A percentile compares a stretch with the other conserved stretches of the same genome.
Evolutionary conservation across 2,329 filamentous ascomycete genomes (phyloP).

Genomic region (Sporothrix sp.): DNA sequence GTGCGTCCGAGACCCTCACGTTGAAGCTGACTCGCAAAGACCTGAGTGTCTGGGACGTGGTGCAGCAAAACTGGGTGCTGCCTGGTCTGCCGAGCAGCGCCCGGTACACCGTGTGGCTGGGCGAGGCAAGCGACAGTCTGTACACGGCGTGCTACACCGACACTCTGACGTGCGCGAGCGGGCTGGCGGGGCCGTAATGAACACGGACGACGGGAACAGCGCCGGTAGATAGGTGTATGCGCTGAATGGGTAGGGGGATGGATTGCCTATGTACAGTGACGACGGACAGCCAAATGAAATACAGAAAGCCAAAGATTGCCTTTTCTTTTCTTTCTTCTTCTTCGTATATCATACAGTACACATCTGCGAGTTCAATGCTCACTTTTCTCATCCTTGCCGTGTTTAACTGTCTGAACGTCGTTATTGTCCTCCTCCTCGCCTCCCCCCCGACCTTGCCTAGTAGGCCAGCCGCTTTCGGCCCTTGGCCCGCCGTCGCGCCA

Average conservation of each 20-base stretch:
- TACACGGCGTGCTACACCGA: slow-evolving; percentile 32
- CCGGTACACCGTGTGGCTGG: slow-evolving; percentile 36
- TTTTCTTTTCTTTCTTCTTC: background rate
- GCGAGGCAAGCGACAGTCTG: slow-evolving; percentile 33
- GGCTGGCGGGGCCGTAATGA: slow-evolving; percentile 25
- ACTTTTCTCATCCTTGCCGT: no score
- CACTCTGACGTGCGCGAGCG: slow-evolving; percentile 28
- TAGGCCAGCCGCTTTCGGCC: slow-evolving; percentile 38
- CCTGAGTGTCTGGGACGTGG: slow-evolving; percentile 40
- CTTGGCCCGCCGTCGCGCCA: slow-evolving; percentile 44
- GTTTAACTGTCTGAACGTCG: no score
- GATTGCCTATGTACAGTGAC: no score
- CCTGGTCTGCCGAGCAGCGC: slow-evolving; percentile 26
- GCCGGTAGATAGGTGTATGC: no score
- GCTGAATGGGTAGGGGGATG: background rate
- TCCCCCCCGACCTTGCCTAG: no score
- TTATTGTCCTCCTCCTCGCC: background rate
- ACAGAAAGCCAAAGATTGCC: no score
- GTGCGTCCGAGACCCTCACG: slow-evolving; percentile 23
- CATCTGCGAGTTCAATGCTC: no score
- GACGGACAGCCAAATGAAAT: no score
- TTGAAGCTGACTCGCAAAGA: slow-evolving; percentile 33
- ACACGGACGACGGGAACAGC: no score
- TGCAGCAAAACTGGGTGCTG: slow-evolving; percentile 40
- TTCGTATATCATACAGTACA: slow-evolving; percentile 4